These are phyloP conservation scores for Colletotrichum tofieldiae DNA, from an alignment of 2,329 filamentous ascomycete species.

Conservation along the genomic window DNA sequence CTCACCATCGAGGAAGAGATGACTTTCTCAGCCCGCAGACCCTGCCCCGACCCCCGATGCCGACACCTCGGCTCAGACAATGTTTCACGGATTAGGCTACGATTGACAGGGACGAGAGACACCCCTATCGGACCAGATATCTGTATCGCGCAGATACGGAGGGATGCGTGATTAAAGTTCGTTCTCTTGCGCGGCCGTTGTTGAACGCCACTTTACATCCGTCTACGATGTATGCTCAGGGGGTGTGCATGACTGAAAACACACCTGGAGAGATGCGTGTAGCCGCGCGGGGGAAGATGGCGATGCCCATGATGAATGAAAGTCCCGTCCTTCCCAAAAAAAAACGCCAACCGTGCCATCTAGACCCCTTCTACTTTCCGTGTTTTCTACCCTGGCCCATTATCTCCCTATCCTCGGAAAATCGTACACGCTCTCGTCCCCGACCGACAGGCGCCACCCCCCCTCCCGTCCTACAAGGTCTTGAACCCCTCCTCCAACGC, in stretches of 20 bases:
- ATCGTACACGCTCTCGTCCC: conserved; percentile 24
- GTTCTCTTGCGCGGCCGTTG: conserved; percentile 23
- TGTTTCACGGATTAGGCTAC: background rate
- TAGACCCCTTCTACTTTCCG: background rate
- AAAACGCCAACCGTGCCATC: conserved; percentile 28
- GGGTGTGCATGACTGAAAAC: background rate
- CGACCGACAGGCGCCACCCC: too few species aligned
- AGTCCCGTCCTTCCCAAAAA: conserved; percentile 14
- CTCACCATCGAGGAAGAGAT: background rate
- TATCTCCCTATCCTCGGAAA: background rate
- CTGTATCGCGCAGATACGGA: background rate
- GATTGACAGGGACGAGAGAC: conserved; percentile 15
- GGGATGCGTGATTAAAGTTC: conserved; percentile 4
- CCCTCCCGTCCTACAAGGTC: conserved; percentile 3
- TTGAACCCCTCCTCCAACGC: conserved; percentile 53
- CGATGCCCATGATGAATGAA: conserved; percentile 40
- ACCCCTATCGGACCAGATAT: too few species aligned
- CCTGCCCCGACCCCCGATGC: background rate
- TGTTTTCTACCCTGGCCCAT: background rate
- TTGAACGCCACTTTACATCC: conserved; percentile 30
- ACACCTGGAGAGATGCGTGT: background rate
- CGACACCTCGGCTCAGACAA: conserved; percentile 6
- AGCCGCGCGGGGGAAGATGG: conserved; percentile 18
- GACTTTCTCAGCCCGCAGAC: background rate
- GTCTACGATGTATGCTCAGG: background rate